Evolutionary conservation across 495 filamentous ascomycete species (phyloP).

Genomic region (Daldinia grandis): DNA sequence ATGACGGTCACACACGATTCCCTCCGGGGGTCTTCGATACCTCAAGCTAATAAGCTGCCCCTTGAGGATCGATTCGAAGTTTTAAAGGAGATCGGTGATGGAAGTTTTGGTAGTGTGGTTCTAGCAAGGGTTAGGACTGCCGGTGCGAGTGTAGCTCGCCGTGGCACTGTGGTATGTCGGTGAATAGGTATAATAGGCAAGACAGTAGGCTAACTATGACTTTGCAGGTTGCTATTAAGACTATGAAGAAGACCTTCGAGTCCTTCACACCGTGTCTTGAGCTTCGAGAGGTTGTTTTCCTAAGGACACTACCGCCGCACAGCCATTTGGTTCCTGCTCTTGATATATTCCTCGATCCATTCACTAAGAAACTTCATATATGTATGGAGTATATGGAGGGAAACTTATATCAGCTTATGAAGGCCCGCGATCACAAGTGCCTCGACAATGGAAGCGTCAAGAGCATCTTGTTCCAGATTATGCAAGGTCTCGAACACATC

Average conservation of each 20-base stretch:
- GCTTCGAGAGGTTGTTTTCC: constrained; percentile 94
- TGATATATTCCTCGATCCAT: constrained; percentile 98
- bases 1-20: constrained; percentile 78
- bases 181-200: neutral
- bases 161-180: constrained; percentile 86
- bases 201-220: constrained; percentile 40
- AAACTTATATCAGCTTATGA: constrained; percentile 99
- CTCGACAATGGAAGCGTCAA: constrained; percentile 93
- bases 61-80: constrained; percentile 94
- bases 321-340: constrained; percentile 93
- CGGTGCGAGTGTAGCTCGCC: constrained; percentile 85
- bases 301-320: constrained; percentile 86
- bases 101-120: constrained; percentile 96
- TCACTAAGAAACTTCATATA: constrained; percentile 95
- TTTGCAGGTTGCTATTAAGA: constrained; percentile 93
- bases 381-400: constrained; percentile 99
- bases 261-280: constrained; percentile 89
- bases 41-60: constrained; percentile 56
- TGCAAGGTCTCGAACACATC: constrained; percentile 95
- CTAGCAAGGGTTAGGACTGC: constrained; percentile 89
- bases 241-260: constrained; percentile 99
- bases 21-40: constrained; percentile 63
- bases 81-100: constrained; percentile 97
- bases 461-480: constrained; percentile 96
- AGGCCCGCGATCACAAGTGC: constrained; percentile 91